These are phyloP conservation scores for Erysimum cheiri DNA, from an alignment of 441 rosid genomes.

Conservation along the genomic window DNA sequence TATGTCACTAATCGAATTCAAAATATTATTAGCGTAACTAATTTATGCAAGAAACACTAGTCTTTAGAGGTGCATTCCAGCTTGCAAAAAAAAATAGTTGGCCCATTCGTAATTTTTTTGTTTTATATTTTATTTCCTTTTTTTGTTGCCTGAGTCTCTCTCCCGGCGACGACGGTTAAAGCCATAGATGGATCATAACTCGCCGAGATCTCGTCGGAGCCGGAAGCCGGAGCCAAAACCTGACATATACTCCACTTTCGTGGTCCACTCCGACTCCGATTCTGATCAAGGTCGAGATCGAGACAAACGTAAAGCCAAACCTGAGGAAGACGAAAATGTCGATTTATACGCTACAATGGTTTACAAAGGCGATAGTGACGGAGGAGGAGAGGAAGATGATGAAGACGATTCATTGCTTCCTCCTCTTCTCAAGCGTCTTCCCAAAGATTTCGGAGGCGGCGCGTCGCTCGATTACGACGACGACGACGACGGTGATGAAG, in stretches of 20 bases:
- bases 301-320: constrained; percentile 45
- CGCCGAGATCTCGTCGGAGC: constrained; percentile 56
- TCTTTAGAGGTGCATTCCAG: not conserved
- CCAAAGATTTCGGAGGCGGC: constrained; percentile 89
- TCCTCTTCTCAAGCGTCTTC: constrained; percentile 82
- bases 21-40: not conserved
- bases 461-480: constrained; percentile 61
- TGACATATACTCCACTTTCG: constrained; percentile 69
- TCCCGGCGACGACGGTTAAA: constrained; percentile 34
- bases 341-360: constrained; percentile 69
- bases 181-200: constrained; percentile 58
- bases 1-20: not conserved
- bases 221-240: constrained; percentile 56
- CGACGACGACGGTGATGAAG: constrained; percentile 46
- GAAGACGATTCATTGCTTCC: constrained; percentile 73
- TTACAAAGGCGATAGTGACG: constrained; percentile 56
- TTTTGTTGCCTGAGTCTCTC: constrained; percentile 25
- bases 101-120: not conserved
- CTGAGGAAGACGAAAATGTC: constrained; percentile 45
- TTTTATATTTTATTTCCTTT: not conserved
- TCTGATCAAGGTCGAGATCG: constrained; percentile 41
- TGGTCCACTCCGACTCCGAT: constrained; percentile 64
- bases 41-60: not conserved
- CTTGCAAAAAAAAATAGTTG: not conserved
- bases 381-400: constrained; percentile 49